Evolutionary conservation across 345 rosid genomes (phyloP), one percentile per base, ranked within the genome.

Genomic region (Moricandia moricandioides): DNA sequence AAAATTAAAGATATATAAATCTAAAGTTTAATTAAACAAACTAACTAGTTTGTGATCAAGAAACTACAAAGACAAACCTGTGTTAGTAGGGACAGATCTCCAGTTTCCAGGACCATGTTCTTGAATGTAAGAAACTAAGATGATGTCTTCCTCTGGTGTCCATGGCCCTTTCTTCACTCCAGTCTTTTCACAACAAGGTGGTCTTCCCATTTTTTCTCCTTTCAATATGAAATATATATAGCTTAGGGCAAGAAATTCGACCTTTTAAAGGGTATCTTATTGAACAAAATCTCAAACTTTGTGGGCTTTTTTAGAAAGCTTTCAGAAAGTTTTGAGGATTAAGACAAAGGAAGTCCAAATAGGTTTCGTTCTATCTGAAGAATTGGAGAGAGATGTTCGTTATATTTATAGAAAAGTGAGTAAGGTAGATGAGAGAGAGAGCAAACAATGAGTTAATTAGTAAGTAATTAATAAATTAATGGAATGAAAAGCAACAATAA

Each of bases 81-180:
- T 89, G 31, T 85, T 85, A 33, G 90, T 73, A 4, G 99, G 99
- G 31, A 95, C 92, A 31, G 97, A 84, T 86, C 94, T 89, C 99
- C 99, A 95, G 70, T 95, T 95, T 8, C 97, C 99, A 59, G 99
- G 93, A 21, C 99, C 99, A 81, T 92, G 97, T 70, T 92, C 93
- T 83, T 92, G 99, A 67, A 95, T 90, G 66, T 95, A 86, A 70
- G 97, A 88, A 71, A 95, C 97, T 73, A 95, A 69, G 63, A 88
- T 83, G 86, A 95, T 95, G 70, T 95, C 99, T 83, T 95, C 99
- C 76, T 95, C 99, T 3, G 99, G 99, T 21, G 99, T 95, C 99
- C 99, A 95, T 21, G 97, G 97, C 17, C 99, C 99, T 87, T 95
- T 95, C 86, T 92, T 95, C 78, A 95, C 89, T 29, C 96, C 96